Percentiles rank a stretch among this genome's conserved stretches.
phyloP scores from a whole-genome alignment of 2,329 filamentous ascomycete species.

The Penicillium paneum region DNA sequence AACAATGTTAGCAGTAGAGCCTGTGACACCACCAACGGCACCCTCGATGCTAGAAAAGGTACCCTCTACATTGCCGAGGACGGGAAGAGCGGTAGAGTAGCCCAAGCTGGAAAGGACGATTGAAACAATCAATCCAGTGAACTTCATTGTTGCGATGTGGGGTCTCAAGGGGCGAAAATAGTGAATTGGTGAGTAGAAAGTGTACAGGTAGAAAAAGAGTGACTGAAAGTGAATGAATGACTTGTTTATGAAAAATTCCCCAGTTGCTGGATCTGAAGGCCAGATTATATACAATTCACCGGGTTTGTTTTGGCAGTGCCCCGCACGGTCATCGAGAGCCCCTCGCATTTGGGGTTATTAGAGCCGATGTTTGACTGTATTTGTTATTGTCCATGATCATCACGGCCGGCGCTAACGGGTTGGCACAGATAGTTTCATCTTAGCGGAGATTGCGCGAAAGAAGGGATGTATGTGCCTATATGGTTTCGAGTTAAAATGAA shows the following conservation, averaged over 20 bases:
- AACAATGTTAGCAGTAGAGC: background rate
- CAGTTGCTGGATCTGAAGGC: background rate
- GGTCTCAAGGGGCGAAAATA: slow-evolving; percentile 16
- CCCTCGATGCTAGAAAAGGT: slow-evolving; percentile 7
- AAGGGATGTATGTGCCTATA: slow-evolving; percentile 17
- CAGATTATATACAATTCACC: slow-evolving; percentile 25
- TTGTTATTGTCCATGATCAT: slow-evolving; percentile 6
- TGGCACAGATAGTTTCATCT: slow-evolving; percentile 2
- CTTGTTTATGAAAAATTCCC: slow-evolving; percentile 15
- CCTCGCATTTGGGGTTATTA: slow-evolving; percentile 18
- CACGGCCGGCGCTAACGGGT: slow-evolving; percentile 10
- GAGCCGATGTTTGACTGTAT: slow-evolving; percentile 6
- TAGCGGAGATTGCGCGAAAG: slow-evolving; percentile 1
- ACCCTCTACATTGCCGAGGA: slow-evolving; percentile 3
- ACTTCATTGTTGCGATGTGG: slow-evolving; percentile 33
- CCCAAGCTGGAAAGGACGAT: slow-evolving; percentile 32
- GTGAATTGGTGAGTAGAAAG: slow-evolving; percentile 16
- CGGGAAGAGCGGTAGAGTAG: slow-evolving; percentile 30
- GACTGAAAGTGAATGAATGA: slow-evolving; percentile 23
- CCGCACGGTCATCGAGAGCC: slow-evolving; percentile 8
- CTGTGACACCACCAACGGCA: background rate
- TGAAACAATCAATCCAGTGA: slow-evolving; percentile 34
- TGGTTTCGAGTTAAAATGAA: slow-evolving; percentile 8
- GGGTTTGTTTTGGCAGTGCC: slow-evolving; percentile 12
- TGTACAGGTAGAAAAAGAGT: slow-evolving; percentile 17